Evolutionary conservation across 1,139 yeast genomes (phyloP).

Genomic region (Yamadazyma triangularis): DNA sequence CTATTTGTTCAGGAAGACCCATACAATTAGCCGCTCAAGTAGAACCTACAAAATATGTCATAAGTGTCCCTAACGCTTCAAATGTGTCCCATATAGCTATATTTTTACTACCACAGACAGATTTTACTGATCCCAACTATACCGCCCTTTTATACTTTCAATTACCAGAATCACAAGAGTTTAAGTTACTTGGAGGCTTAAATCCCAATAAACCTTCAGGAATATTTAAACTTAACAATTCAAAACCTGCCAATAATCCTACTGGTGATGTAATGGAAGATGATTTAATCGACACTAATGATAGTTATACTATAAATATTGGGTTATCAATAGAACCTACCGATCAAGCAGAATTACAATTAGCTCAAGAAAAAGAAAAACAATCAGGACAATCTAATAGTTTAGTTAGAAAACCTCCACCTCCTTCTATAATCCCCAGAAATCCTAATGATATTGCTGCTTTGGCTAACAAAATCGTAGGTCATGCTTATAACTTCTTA

Average conservation of each 20-base stretch:
- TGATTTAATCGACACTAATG: constrained; percentile 28
- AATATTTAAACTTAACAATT: constrained; percentile 70
- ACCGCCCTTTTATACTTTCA: constrained; percentile 90
- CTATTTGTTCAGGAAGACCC: constrained; percentile 55
- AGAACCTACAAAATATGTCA: constrained; percentile 59
- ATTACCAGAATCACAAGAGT: constrained; percentile 63
- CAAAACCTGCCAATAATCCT: constrained; percentile 12
- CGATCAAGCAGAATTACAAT: constrained; percentile 45
- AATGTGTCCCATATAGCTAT: constrained; percentile 69
- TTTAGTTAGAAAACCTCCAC: constrained; percentile 18
- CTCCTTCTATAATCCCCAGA: constrained; percentile 10
- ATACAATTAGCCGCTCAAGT: constrained; percentile 57
- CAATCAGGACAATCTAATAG: constrained; percentile 15
- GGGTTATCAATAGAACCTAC: constrained; percentile 89
- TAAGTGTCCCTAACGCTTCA: constrained; percentile 56
- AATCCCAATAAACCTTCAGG: constrained; percentile 82
- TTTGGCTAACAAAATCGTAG: constrained; percentile 82
- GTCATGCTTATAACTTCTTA: constrained; percentile 85
- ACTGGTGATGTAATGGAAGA: constrained; percentile 22
- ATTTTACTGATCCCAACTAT: constrained; percentile 57
- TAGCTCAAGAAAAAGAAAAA: constrained; percentile 25
- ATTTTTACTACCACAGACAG: constrained; percentile 67
- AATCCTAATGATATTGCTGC: constrained; percentile 31
- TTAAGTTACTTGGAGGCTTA: constrained; percentile 73
- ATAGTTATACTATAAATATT: constrained; percentile 45